These are phyloP conservation scores for Baudoinia panamericana DNA, from an alignment of 495 filamentous ascomycete species.

Conservation along the genomic window DNA sequence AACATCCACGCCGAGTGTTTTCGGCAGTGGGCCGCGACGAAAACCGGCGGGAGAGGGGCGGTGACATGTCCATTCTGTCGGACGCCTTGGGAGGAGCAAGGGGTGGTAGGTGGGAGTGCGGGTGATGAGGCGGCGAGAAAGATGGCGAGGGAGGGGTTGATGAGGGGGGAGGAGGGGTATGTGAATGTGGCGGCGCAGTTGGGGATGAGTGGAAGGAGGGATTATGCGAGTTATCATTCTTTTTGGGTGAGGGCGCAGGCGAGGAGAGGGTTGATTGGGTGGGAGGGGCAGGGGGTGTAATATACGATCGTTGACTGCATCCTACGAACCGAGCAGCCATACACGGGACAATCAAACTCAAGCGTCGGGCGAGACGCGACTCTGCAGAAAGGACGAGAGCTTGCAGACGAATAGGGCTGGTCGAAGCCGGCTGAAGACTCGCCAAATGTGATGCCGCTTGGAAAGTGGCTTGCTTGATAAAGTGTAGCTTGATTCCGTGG, in stretches of 20 bases:
- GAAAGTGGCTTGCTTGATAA: too few relatives aligned
- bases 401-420: too few relatives aligned
- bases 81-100: conserved; percentile 49
- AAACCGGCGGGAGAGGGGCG: conserved; percentile 29
- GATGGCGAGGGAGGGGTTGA: conserved; percentile 12
- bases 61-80: conserved; percentile 61
- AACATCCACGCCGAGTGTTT: conserved; percentile 67
- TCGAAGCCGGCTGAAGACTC: too few relatives aligned
- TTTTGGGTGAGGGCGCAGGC: conserved; percentile 14
- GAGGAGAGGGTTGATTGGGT: conserved; percentile 2
- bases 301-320: too few relatives aligned
- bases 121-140: conserved; percentile 33
- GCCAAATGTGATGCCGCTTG: too few relatives aligned
- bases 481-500: too few relatives aligned
- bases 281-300: conserved; percentile 9
- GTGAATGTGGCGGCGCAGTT: conserved; percentile 24
- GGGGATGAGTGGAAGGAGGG: conserved; percentile 16
- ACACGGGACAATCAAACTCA: too few relatives aligned
- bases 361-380: too few relatives aligned
- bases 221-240: conserved; percentile 22
- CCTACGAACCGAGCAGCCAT: too few relatives aligned
- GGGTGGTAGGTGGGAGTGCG: conserved; percentile 32
- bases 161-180: conserved; percentile 22
- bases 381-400: too few relatives aligned
- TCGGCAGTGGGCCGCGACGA: conserved; percentile 51